Conservation (phyloP, 345 rosid species). For the Adansonia digitata region DNA sequence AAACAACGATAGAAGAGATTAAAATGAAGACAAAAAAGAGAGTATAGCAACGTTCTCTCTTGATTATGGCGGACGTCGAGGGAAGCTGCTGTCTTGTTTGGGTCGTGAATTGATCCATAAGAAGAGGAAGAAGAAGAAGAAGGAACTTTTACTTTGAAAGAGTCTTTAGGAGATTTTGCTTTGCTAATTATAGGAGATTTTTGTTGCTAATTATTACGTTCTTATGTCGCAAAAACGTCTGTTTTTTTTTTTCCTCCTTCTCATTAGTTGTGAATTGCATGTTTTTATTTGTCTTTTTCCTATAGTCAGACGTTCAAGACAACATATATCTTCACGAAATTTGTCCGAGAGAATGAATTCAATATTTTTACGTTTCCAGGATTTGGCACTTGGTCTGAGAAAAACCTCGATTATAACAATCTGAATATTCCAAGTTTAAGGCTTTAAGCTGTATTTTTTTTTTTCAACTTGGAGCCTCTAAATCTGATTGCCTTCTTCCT, state of each 20-base stretch:
- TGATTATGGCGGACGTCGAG: constrained; percentile 26
- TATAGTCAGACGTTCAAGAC: neutral
- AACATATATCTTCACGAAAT: neutral
- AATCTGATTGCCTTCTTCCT: no score
- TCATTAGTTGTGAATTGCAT: neutral
- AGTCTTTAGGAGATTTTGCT: neutral
- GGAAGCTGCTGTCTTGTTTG: constrained; percentile 6
- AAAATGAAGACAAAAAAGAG: constrained; percentile 25
- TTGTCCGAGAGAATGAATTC: neutral
- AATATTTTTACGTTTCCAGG: neutral
- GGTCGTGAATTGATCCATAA: constrained; percentile 30
- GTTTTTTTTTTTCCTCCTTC: neutral
- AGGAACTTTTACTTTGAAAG: neutral
- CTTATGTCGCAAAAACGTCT: neutral
- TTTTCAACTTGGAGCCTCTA: no score
- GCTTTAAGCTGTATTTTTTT: no score
- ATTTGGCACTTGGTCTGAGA: no score
- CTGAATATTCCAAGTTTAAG: no score
- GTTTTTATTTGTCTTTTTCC: neutral
- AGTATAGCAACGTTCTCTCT: constrained; percentile 26
- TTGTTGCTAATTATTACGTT: no score
- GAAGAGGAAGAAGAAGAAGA: constrained; percentile 7
- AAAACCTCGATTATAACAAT: no score
- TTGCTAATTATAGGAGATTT: neutral
- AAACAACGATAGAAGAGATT: constrained; percentile 28